Conservation (phyloP, 768 basidiomycete genomes). For the Mrakia gelida region DNA sequence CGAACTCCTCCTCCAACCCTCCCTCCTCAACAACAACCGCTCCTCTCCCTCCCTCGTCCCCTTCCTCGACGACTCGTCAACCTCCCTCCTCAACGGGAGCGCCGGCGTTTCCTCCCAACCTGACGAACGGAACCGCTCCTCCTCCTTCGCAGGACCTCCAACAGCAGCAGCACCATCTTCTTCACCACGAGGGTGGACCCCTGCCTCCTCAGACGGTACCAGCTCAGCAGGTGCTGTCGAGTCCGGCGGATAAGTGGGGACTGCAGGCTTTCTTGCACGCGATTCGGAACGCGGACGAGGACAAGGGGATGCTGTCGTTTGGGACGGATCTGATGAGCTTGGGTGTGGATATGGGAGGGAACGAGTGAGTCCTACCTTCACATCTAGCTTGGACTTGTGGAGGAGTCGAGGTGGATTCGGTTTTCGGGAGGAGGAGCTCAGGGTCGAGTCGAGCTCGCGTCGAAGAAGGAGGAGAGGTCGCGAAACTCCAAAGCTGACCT, state of each 20-base stretch:
- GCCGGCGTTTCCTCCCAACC: constrained; percentile 19
- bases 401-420: background rate
- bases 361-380: constrained; percentile 59
- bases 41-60: background rate
- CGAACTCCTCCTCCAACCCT: constrained; percentile 12
- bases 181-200: background rate
- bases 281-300: constrained; percentile 57
- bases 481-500: background rate
- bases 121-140: constrained; percentile 17
- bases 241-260: constrained; percentile 93
- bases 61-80: background rate
- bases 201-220: constrained; percentile 62
- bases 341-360: constrained; percentile 80
- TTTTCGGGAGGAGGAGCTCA: background rate
- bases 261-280: constrained; percentile 70
- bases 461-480: too few species aligned
- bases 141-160: constrained; percentile 14
- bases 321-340: constrained; percentile 89
- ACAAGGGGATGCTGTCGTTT: constrained; percentile 73
- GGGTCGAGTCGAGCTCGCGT: too few species aligned
- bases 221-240: constrained; percentile 85
- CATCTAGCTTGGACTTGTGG: too few species aligned
- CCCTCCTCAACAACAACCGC: background rate
- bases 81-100: constrained; percentile 1
- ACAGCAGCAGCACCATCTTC: constrained; percentile 8